Base-by-base conservation (phyloP, 768 basidiomycete genomes). In the Phlegmacium glaucopus region DNA sequence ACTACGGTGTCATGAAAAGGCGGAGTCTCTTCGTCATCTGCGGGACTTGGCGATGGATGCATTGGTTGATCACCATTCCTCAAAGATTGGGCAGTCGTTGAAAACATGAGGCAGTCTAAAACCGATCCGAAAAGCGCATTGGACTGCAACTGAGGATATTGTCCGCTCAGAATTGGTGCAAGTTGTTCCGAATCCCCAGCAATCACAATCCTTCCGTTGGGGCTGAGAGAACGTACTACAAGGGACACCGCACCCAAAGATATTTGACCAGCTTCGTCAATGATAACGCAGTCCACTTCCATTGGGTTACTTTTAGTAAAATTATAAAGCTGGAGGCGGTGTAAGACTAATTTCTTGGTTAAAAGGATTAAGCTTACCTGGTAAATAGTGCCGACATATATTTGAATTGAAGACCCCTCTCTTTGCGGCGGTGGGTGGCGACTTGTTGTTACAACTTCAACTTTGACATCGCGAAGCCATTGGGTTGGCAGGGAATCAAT, bases 231-330 rank as follows among this genome's bases (percentile, higher is more conserved):
- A 9, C 75, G 67, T 28, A 78, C 58, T 2, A 77, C 77, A 6
- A 79, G 59, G 6, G 76, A 68, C 9, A 75, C 62, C 4, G 71
- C 67, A 30, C 69, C 68, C n/a, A 79, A 55, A 1, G 73, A 65
- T 4, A 79, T 69, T 57, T 79, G 77, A 6, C 76, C 75, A 2
- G 76, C 77, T 60, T 79, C 77, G 49, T 79, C 77, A 16, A 76
- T 66, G 18, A 77, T 63, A 11, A 75, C 61, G 37, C 65, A 68
- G 54, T 78, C 75, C 4, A 73, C 72, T 30, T 65, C 62, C 42
- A 77, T 57, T 9, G 60, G 53, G 42, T 65, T 50, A 18, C 61
- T 58, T 50, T 72, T 76, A 29, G 72, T 67, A 50, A 77, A 78
- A 48, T 75, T 75, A 50, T 71, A 75, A 6, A 79, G 58, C 74